Conservation (phyloP, 305 asterid genomes). For the Fraxinus latifolia region DNA sequence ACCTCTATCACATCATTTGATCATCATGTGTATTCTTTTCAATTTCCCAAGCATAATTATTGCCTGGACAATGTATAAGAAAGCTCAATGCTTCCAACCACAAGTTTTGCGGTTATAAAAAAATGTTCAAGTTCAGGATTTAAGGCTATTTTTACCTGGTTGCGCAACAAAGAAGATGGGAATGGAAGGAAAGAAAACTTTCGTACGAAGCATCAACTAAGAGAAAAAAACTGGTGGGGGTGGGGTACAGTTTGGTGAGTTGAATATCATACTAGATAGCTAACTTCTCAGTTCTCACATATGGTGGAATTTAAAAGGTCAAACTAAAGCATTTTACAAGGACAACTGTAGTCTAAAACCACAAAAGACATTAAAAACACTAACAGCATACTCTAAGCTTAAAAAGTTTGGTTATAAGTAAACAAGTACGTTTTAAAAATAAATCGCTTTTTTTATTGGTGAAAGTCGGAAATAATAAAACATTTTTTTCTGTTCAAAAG, state of each 20-base stretch:
- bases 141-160: neutral
- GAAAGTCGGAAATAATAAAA: neutral
- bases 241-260: neutral
- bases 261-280: neutral
- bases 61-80: neutral
- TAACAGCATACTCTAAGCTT: neutral
- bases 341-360: neutral
- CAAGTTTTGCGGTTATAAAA: neutral
- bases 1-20: constrained; percentile 8
- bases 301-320: neutral
- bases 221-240: neutral
- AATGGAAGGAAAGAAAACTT: neutral
- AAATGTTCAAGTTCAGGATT: neutral
- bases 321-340: neutral
- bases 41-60: neutral
- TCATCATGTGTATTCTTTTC: neutral
- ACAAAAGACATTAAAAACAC: neutral
- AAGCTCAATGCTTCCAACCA: neutral
- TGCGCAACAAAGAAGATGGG: neutral
- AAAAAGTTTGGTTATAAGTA: neutral
- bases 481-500: neutral
- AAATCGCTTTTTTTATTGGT: neutral
- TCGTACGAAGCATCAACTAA: neutral
- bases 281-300: neutral
- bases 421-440: neutral